phyloP scores from a whole-genome alignment of 768 basidiomycete genomes.

The Tricholoma saponaceum region DNA sequence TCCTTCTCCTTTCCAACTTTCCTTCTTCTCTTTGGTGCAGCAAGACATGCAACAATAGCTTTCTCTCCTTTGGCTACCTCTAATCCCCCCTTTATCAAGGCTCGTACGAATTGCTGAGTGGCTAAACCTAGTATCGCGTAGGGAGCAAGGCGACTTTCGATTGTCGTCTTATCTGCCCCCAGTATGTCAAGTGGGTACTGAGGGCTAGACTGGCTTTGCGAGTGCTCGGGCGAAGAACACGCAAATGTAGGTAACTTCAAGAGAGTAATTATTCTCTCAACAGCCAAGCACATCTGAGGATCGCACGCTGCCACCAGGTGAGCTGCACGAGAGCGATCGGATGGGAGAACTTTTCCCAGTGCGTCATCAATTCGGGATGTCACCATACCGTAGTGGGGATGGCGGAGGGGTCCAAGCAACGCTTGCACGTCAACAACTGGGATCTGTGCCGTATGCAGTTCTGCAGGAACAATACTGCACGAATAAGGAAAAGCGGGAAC shows the following conservation, averaged over 20 bases:
- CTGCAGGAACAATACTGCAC: background rate
- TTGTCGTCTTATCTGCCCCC: slow-evolving; percentile 20
- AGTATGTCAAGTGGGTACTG: slow-evolving; percentile 25
- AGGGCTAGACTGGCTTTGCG: slow-evolving; percentile 4
- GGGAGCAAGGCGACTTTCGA: slow-evolving; percentile 36
- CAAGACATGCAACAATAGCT: slow-evolving; percentile 8
- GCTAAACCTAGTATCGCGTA: slow-evolving; percentile 35
- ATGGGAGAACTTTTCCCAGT: background rate
- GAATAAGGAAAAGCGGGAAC: background rate
- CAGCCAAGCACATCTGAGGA: slow-evolving; percentile 27
- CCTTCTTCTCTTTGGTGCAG: slow-evolving; percentile 14
- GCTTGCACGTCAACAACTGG: background rate
- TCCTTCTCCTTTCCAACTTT: slow-evolving; percentile 11
- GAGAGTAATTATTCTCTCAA: slow-evolving; percentile 21
- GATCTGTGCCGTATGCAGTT: background rate
- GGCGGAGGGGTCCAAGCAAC: background rate
- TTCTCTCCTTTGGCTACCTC: slow-evolving; percentile 32
- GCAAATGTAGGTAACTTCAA: slow-evolving; percentile 25
- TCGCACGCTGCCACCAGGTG: slow-evolving; percentile 27
- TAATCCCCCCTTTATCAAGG: slow-evolving; percentile 33
- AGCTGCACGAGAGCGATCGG: slow-evolving; percentile 1
- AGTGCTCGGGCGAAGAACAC: slow-evolving; percentile 3
- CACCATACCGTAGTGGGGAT: background rate
- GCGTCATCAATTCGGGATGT: slow-evolving; percentile 3
- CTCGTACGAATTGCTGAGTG: slow-evolving; percentile 29